Conservation (phyloP, 192 early-diverging fungal genomes). For the Mycoemilia scoparia region DNA sequence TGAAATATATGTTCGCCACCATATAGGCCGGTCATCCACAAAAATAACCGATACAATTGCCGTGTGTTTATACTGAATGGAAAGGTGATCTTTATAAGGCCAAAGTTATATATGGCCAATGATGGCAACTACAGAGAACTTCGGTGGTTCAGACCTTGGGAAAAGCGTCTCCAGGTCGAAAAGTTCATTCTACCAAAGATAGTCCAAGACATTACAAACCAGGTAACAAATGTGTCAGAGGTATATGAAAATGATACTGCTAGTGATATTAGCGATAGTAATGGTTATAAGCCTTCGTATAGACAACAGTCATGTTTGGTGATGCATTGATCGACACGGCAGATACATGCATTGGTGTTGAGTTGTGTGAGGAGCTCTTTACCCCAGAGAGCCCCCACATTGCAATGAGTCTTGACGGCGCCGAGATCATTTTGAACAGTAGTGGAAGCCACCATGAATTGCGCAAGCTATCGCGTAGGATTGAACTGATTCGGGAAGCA, state of each 20-base stretch:
- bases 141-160: slow-evolving; percentile 89
- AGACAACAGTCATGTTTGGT: slow-evolving; percentile 62
- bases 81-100: slow-evolving; percentile 80
- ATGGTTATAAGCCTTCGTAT: not conserved
- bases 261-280: no score
- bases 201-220: slow-evolving; percentile 63
- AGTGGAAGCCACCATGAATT: slow-evolving; percentile 95
- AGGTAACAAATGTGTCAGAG: no score
- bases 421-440: slow-evolving; percentile 92
- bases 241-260: no score
- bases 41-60: slow-evolving; percentile 90
- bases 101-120: slow-evolving; percentile 91
- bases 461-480: slow-evolving; percentile 66
- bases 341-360: slow-evolving; percentile 81
- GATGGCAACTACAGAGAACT: slow-evolving; percentile 96
- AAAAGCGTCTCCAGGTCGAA: slow-evolving; percentile 39
- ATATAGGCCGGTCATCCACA: slow-evolving; percentile 83
- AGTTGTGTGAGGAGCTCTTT: slow-evolving; percentile 96
- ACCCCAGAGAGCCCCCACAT: slow-evolving; percentile 93
- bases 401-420: slow-evolving; percentile 78
- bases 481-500: slow-evolving; percentile 78
- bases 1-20: slow-evolving; percentile 34
- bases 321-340: slow-evolving; percentile 71
- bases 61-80: slow-evolving; percentile 69
- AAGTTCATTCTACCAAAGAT: slow-evolving; percentile 63